Conservation (phyloP, 352 stramenopile species). For the Pythium guiyangense region DNA sequence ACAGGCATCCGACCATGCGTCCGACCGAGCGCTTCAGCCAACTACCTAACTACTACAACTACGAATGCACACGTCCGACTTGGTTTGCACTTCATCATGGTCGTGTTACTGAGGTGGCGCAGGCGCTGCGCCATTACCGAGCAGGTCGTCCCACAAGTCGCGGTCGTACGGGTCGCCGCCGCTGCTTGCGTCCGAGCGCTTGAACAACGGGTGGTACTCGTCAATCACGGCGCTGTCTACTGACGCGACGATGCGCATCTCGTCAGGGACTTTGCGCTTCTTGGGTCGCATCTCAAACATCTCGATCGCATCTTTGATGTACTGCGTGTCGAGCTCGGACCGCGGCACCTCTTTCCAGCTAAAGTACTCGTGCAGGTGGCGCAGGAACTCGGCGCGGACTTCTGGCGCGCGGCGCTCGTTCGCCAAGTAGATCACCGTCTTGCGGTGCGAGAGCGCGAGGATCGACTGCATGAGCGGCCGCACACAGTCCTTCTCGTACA, state of each 20-base stretch:
- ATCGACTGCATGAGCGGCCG: conserved; percentile 76
- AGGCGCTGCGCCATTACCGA: conserved; percentile 17
- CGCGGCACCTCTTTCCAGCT: conserved; percentile 62
- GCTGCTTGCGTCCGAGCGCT: conserved; percentile 7
- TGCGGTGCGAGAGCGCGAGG: conserved; percentile 67
- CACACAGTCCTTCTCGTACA: conserved; percentile 79
- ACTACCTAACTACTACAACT: no score
- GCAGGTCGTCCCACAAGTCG: conserved; percentile 66
- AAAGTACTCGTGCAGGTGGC: conserved; percentile 65
- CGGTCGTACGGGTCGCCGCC: conserved; percentile 49
- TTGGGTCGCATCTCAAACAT: conserved; percentile 76
- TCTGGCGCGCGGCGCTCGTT: conserved; percentile 66
- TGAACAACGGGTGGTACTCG: conserved; percentile 42
- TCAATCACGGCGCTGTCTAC: conserved; percentile 13
- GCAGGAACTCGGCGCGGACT: conserved; percentile 65
- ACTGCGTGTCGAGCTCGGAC: conserved; percentile 51
- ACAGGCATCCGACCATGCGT: no score
- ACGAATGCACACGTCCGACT: neutral
- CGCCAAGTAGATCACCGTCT: conserved; percentile 72
- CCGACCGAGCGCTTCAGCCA: neutral
- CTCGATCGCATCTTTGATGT: conserved; percentile 74
- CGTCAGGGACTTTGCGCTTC: conserved; percentile 62
- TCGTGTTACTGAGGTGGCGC: neutral
- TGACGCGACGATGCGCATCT: conserved; percentile 53
- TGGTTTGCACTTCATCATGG: neutral